A percentile compares a stretch with the other conserved stretches of the same genome.
Evolutionary conservation across 2,329 filamentous ascomycete genomes (phyloP).

Genomic region (Aspergillus costaricaensis): DNA sequence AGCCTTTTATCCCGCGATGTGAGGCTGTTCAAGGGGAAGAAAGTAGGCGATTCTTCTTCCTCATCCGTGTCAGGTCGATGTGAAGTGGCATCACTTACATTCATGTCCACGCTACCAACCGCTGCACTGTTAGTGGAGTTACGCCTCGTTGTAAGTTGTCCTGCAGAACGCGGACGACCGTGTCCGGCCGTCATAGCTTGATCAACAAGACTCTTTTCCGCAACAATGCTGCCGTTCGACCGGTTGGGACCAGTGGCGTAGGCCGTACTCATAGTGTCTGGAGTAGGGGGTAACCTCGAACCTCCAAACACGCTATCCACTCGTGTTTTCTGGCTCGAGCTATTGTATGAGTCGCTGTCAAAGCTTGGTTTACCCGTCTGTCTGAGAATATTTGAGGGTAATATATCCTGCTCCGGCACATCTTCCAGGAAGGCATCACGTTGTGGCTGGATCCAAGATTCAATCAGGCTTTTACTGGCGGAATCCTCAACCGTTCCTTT

Average conservation of each 20-base stretch:
- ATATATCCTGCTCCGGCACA: constrained; percentile 20
- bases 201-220: constrained; percentile 30
- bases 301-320: constrained; percentile 38
- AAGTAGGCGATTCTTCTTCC: constrained; percentile 29
- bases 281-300: constrained; percentile 42
- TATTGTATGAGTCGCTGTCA: constrained; percentile 28
- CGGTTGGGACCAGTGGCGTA: constrained; percentile 32
- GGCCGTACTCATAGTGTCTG: constrained; percentile 48
- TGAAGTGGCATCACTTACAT: constrained; percentile 35
- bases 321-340: constrained; percentile 29
- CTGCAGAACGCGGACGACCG: constrained; percentile 37
- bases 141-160: constrained; percentile 33
- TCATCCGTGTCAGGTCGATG: constrained; percentile 23
- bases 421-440: constrained; percentile 19
- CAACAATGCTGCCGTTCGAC: constrained; percentile 39
- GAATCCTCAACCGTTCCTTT: constrained; percentile 16
- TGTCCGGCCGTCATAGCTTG: constrained; percentile 26
- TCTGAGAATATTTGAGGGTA: constrained; percentile 25
- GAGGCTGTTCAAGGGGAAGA: constrained; percentile 36
- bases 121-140: constrained; percentile 34
- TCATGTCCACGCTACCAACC: constrained; percentile 35
- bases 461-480: constrained; percentile 29
- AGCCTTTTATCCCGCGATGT: constrained; percentile 29
- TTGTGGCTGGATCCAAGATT: constrained; percentile 36
- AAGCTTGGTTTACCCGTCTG: constrained; percentile 22